Evolutionary conservation across 2,329 filamentous ascomycete species (phyloP), one percentile per base, ranked within the genome.

Genomic region (Xylariaceae sp.): DNA sequence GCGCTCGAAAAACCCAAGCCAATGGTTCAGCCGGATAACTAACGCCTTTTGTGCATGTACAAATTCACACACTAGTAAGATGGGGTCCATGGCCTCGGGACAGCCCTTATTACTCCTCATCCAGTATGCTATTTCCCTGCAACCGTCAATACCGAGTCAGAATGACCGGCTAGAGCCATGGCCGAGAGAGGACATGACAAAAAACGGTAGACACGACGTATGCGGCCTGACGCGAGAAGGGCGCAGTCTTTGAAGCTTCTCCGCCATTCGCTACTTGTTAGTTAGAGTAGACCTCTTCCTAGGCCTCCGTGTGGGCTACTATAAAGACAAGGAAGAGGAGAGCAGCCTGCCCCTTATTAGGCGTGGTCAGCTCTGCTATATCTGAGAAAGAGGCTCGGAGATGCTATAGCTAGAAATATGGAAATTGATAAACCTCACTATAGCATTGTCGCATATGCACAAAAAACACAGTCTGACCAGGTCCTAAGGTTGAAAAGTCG

Each of bases 1-100:
- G 58, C 41, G 60, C 53, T 57, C 53, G 53, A 57, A 47, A 52
- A 58, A 58, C 51, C 59, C 61, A 64, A 47, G 63, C 62, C 64
- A 60, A 55, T 60, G 60, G 59, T 53, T 62, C 60, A 50, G 58
- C 53, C 55, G 59, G 47, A 53, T 53, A 50, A 47, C 57, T 54
- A 57, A 57, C 50, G 53, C 57, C 43, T 50, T 54, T 54, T 15
- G 46, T 57, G 47, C 57, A 53, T 60, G 55, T 39, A 57, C 47
- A 54, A 50, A 43, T 54, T 57, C 54, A 53, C 45, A 59, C 50
- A 57, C 54, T 58, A 30, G 33, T 24, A 52, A 53, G 57, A 51
- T 51, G 60, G 58, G 53, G 56, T 39, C 58, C 46, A 50, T 49
- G 32, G 51, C 43, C 45, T 56, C 41, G 59, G 55, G 52, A 53